Conservation (phyloP, 2,329 filamentous ascomycete genomes). For the Didymosphaeria variabile region DNA sequence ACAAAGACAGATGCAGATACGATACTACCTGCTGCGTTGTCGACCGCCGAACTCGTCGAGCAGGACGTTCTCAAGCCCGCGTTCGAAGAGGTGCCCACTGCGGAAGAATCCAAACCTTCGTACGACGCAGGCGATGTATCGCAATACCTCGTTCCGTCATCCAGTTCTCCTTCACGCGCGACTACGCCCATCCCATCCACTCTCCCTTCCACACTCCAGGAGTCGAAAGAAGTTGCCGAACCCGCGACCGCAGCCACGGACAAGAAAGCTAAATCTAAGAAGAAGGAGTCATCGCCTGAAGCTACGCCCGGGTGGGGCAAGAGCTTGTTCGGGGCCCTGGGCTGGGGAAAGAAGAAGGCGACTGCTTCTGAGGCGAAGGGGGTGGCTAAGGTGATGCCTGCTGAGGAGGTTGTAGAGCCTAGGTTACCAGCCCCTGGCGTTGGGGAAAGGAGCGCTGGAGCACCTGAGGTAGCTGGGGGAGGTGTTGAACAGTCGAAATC, state of each 20-base stretch:
- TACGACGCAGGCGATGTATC: constrained; percentile 25
- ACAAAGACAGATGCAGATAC: background rate
- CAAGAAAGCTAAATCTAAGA: constrained; percentile 8
- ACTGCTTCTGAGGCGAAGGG: constrained; percentile 21
- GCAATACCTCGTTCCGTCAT: constrained; percentile 15
- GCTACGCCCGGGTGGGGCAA: constrained; percentile 33
- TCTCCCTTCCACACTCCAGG: background rate
- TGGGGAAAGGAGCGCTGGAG: background rate
- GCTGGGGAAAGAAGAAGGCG: constrained; percentile 44
- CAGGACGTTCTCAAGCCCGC: constrained; percentile 31
- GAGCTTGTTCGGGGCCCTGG: constrained; percentile 40
- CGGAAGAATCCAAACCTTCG: constrained; percentile 26
- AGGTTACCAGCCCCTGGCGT: background rate
- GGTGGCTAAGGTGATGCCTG: constrained; percentile 4
- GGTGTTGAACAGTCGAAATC: background rate
- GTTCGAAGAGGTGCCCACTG: constrained; percentile 19
- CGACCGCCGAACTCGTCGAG: constrained; percentile 26
- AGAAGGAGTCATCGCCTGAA: constrained; percentile 12
- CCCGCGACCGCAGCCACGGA: background rate
- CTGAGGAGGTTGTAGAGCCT: constrained; percentile 17
- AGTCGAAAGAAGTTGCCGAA: background rate
- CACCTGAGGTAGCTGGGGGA: background rate
- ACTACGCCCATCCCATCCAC: background rate
- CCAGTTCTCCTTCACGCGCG: background rate
- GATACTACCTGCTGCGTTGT: constrained; percentile 11